These are phyloP conservation scores for Geotrichum carabidarum DNA, from an alignment of 1,139 yeast species.

Conservation along the genomic window DNA sequence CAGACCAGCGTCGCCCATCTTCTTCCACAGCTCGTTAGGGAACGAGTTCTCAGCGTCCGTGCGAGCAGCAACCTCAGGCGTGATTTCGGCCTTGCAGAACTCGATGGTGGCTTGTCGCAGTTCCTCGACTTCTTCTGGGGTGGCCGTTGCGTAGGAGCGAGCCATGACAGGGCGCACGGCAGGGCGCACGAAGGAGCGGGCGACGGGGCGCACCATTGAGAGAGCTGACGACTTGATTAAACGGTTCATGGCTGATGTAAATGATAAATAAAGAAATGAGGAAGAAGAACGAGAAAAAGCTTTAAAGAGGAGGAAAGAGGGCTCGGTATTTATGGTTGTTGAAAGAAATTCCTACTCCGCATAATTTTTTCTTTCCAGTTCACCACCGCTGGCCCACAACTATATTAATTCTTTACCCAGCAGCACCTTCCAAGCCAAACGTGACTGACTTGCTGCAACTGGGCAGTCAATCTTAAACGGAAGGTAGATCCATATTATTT, in stretches of 20 bases:
- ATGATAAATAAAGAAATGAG: background rate
- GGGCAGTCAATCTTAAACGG: too few relatives aligned
- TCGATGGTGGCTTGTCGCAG: constrained; percentile 34
- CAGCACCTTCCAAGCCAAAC: too few relatives aligned
- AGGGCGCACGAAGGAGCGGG: constrained; percentile 9
- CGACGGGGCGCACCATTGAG: constrained; percentile 10
- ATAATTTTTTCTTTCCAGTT: too few relatives aligned
- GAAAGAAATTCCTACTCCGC: too few relatives aligned
- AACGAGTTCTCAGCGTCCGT: constrained; percentile 33
- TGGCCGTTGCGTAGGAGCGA: constrained; percentile 20
- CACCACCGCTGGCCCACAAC: too few relatives aligned
- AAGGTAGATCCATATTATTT: too few relatives aligned
- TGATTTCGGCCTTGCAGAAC: constrained; percentile 33
- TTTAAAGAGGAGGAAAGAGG: background rate
- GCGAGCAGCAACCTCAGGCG: constrained; percentile 31
- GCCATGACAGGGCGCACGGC: background rate
- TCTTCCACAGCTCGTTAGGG: constrained; percentile 36
- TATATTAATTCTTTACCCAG: too few relatives aligned
- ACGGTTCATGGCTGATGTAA: background rate
- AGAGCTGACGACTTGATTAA: background rate
- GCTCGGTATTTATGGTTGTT: too few relatives aligned
- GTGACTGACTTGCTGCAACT: too few relatives aligned
- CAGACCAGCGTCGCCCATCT: constrained; percentile 36
- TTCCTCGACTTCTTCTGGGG: constrained; percentile 30
- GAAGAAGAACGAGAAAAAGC: background rate